These are phyloP conservation scores for Cercospora janseana DNA, from an alignment of 2,329 filamentous ascomycete genomes.

Conservation along the genomic window DNA sequence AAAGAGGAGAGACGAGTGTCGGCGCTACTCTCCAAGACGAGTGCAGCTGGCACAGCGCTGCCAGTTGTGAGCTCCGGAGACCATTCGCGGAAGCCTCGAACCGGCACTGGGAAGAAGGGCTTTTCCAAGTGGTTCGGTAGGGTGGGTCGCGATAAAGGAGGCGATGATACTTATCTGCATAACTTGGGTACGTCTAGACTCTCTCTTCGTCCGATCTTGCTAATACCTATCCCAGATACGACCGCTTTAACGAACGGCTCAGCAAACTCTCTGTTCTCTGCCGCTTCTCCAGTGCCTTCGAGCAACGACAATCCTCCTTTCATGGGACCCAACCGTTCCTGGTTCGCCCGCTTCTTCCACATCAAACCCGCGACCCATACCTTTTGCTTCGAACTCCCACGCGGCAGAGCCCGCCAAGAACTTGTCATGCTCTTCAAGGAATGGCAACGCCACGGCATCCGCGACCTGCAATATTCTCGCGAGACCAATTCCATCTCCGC, in stretches of 20 bases:
- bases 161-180: conserved; percentile 21
- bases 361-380: conserved; percentile 78
- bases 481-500: conserved; percentile 76
- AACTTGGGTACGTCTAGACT: conserved; percentile 22
- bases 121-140: conserved; percentile 56
- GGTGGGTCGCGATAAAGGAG: conserved; percentile 41
- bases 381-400: conserved; percentile 72
- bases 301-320: conserved; percentile 51
- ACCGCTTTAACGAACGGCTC: conserved; percentile 30
- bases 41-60: conserved; percentile 32
- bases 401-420: conserved; percentile 73
- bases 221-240: conserved; percentile 22
- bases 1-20: conserved; percentile 26
- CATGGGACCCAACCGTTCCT: conserved; percentile 60
- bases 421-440: conserved; percentile 71
- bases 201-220: neutral
- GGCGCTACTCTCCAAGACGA: conserved; percentile 31
- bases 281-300: conserved; percentile 41
- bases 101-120: conserved; percentile 43
- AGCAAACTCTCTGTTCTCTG: conserved; percentile 34
- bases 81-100: conserved; percentile 42
- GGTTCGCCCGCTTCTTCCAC: conserved; percentile 84
- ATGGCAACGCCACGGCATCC: conserved; percentile 74
- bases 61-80: conserved; percentile 44
- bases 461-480: conserved; percentile 75